Evolutionary conservation across 129 eudicot genomes (phyloP).

Genomic region (Heracleum sosnowskyi): DNA sequence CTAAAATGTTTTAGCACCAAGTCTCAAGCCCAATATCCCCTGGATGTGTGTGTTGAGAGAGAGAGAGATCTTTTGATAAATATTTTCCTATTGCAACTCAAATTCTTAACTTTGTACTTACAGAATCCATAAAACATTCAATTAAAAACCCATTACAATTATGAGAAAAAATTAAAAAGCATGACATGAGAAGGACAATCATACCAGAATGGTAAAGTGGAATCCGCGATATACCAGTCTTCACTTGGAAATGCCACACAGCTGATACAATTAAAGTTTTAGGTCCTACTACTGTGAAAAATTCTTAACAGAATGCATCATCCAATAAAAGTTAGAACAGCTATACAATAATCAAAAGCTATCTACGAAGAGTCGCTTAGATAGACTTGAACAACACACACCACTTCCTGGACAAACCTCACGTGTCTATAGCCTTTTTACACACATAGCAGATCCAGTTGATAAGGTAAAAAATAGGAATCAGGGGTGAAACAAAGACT

Average conservation of each 20-base stretch:
- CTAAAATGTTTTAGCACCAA: not conserved
- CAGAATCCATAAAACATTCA: not conserved
- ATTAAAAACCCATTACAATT: not conserved
- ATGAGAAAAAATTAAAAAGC: not conserved
- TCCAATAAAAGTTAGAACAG: not conserved
- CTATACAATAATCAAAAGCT: not conserved
- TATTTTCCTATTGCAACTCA: not conserved
- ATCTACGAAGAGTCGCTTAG: not conserved
- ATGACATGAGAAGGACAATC: conserved; percentile 3
- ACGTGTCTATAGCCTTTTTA: not conserved
- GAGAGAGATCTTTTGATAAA: not conserved
- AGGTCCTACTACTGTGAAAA: not conserved
- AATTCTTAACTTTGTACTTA: not conserved
- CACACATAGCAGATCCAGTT: not conserved
- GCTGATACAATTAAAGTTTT: conserved; percentile 31
- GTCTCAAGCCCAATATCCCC: not conserved
- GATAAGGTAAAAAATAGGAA: not conserved
- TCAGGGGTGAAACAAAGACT: not conserved
- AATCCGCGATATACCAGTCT: conserved; percentile 97
- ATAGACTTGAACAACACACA: not conserved
- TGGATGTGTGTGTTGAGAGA: too few species aligned
- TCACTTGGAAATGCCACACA: conserved; percentile 82
- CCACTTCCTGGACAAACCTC: not conserved
- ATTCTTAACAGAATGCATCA: not conserved
- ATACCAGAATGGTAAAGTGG: conserved; percentile 94